phyloP scores from a whole-genome alignment of 345 rosid species.

The Salix arbutifolia region DNA sequence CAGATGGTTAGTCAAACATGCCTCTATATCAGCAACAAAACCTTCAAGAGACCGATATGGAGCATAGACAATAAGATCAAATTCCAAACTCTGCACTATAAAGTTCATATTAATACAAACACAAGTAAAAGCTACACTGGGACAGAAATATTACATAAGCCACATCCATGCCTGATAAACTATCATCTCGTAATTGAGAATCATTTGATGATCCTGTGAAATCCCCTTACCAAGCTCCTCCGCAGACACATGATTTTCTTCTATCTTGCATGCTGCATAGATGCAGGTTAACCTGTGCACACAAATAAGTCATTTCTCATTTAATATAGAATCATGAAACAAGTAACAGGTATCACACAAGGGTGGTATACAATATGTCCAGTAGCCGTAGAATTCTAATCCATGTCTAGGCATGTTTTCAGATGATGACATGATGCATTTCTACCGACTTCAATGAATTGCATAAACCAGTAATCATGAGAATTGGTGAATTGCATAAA shows the following conservation, averaged over 20 bases:
- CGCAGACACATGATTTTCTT: slow-evolving; percentile 97
- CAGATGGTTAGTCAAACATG: slow-evolving; percentile 19
- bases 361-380: not conserved
- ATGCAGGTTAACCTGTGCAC: slow-evolving; percentile 86
- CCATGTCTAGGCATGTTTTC: not conserved
- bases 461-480: too few species aligned
- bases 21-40: slow-evolving; percentile 74
- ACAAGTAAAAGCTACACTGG: slow-evolving; percentile 3
- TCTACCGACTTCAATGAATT: not conserved
- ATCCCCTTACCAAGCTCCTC: slow-evolving; percentile 99
- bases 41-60: slow-evolving; percentile 96
- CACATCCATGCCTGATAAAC: slow-evolving; percentile 74
- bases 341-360: not conserved
- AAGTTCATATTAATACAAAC: slow-evolving; percentile 10
- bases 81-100: slow-evolving; percentile 76
- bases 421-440: not conserved
- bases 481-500: not conserved
- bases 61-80: slow-evolving; percentile 92
- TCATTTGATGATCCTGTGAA: slow-evolving; percentile 92
- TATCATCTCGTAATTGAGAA: slow-evolving; percentile 96
- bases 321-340: too few species aligned
- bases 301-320: slow-evolving; percentile 14
- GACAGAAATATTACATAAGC: slow-evolving; percentile 10
- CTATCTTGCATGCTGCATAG: slow-evolving; percentile 92
- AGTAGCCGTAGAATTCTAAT: too few species aligned